These are phyloP conservation scores for Leccinum fallax DNA, from an alignment of 1,284 basidiomycete species.

Conservation along the genomic window DNA sequence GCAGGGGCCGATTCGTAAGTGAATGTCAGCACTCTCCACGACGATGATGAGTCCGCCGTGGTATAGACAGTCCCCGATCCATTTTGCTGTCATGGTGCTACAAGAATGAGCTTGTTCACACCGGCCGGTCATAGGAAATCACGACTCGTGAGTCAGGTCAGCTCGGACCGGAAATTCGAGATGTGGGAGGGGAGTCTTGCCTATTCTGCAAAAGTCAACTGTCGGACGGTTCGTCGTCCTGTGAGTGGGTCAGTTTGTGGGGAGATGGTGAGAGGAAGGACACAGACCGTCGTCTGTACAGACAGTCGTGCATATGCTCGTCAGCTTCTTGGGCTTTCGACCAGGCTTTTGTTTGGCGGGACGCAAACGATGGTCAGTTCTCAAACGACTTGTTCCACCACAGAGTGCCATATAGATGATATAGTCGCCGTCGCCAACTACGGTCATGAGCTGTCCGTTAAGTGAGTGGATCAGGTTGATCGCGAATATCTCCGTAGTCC, in stretches of 20 bases:
- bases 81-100: no score
- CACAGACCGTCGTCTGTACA: conserved; percentile 53
- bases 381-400: no score
- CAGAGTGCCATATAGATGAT: no score
- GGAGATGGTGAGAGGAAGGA: conserved; percentile 7
- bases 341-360: conserved; percentile 89
- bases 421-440: no score
- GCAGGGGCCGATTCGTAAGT: neutral
- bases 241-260: conserved; percentile 12
- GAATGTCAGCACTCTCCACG: neutral
- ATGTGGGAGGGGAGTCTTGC: no score
- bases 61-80: no score
- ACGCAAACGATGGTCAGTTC: neutral
- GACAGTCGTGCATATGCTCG: conserved; percentile 30
- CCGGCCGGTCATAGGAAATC: no score
- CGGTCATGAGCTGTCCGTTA: conserved; percentile 58
- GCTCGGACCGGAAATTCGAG: no score
- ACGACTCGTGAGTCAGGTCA: no score
- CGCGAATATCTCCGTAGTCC: conserved; percentile 93
- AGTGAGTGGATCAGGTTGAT: conserved; percentile 89
- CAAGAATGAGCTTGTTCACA: no score
- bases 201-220: conserved; percentile 16
- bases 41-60: neutral
- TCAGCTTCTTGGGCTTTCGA: conserved; percentile 82
- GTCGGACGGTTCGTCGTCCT: conserved; percentile 57